These are phyloP conservation scores for Aspergillus uvarum DNA, from an alignment of 2,329 filamentous ascomycete genomes.

Conservation along the genomic window DNA sequence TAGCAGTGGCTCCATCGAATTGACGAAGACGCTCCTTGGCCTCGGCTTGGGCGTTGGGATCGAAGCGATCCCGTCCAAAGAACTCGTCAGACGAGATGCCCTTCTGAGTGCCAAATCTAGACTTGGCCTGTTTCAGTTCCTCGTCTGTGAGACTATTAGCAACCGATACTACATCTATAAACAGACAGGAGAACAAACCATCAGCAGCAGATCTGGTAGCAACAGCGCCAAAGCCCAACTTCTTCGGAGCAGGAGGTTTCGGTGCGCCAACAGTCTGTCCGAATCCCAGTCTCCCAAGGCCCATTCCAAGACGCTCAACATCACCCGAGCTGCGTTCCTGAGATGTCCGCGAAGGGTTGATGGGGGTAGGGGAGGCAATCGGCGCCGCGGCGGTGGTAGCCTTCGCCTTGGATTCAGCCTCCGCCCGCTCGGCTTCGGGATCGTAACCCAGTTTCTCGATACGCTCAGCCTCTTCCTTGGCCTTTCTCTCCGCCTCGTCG, in stretches of 20 bases:
- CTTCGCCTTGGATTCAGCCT: slow-evolving; percentile 39
- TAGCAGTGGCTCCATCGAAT: slow-evolving; percentile 87
- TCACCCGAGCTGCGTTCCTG: slow-evolving; percentile 66
- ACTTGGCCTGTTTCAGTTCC: slow-evolving; percentile 76
- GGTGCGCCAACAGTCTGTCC: slow-evolving; percentile 72
- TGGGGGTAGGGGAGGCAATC: slow-evolving; percentile 73
- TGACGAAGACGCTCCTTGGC: slow-evolving; percentile 84
- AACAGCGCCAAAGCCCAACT: slow-evolving; percentile 84
- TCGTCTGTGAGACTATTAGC: slow-evolving; percentile 54
- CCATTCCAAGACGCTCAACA: slow-evolving; percentile 86
- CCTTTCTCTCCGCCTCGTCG: slow-evolving; percentile 94
- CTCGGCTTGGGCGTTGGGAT: slow-evolving; percentile 76
- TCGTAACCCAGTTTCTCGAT: slow-evolving; percentile 96
- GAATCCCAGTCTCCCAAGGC: slow-evolving; percentile 79
- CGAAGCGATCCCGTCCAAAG: slow-evolving; percentile 86
- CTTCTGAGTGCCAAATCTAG: slow-evolving; percentile 90
- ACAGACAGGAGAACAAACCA: slow-evolving; percentile 52
- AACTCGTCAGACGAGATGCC: slow-evolving; percentile 98
- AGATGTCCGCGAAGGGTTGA: slow-evolving; percentile 62
- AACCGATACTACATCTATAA: neutral
- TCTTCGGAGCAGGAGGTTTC: slow-evolving; percentile 65
- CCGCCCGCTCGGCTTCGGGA: slow-evolving; percentile 74
- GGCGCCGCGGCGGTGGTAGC: slow-evolving; percentile 53
- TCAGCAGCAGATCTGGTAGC: slow-evolving; percentile 68
- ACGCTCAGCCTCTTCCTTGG: slow-evolving; percentile 93